A percentile compares a stretch with the other conserved stretches of the same genome.
These are phyloP conservation scores for Lactarius vividus DNA, from an alignment of 768 basidiomycete species.

Conservation along the genomic window DNA sequence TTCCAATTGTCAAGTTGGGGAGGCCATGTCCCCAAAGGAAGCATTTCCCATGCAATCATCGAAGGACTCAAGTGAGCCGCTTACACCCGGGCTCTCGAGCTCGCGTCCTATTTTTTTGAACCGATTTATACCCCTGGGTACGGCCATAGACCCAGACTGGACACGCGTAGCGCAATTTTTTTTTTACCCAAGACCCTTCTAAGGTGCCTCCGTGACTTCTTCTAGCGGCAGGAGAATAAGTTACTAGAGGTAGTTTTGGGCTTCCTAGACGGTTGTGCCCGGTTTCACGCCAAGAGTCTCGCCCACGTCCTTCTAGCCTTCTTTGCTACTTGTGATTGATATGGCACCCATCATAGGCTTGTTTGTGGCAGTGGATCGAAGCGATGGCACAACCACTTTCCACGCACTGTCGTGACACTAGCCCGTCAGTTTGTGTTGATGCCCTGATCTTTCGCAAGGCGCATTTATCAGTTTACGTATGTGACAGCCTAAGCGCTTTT, in stretches of 20 bases:
- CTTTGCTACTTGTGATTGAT: slow-evolving; percentile 72
- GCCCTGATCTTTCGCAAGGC: slow-evolving; percentile 44
- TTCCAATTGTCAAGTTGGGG: slow-evolving; percentile 82
- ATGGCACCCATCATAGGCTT: background rate
- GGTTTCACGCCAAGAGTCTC: background rate
- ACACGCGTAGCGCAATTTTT: no score
- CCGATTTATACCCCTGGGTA: no score
- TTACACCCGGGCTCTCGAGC: background rate
- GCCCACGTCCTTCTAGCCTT: slow-evolving; percentile 52
- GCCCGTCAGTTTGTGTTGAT: slow-evolving; percentile 59
- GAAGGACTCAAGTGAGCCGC: slow-evolving; percentile 66
- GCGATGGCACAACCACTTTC: slow-evolving; percentile 58
- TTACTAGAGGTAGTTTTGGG: no score
- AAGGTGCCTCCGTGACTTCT: no score
- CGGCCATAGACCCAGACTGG: no score
- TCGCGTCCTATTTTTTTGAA: background rate
- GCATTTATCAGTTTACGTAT: slow-evolving; percentile 53
- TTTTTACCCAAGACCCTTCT: no score
- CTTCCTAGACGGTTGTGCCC: no score
- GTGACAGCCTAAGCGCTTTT: background rate
- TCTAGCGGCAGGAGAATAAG: no score
- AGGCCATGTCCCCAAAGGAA: slow-evolving; percentile 40
- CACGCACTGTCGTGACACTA: slow-evolving; percentile 75
- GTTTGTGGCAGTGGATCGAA: background rate
- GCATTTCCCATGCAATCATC: slow-evolving; percentile 82